Percentiles rank a stretch among this genome's conserved stretches.
phyloP scores from a whole-genome alignment of 768 basidiomycete species.

The Tulasnella sp. region DNA sequence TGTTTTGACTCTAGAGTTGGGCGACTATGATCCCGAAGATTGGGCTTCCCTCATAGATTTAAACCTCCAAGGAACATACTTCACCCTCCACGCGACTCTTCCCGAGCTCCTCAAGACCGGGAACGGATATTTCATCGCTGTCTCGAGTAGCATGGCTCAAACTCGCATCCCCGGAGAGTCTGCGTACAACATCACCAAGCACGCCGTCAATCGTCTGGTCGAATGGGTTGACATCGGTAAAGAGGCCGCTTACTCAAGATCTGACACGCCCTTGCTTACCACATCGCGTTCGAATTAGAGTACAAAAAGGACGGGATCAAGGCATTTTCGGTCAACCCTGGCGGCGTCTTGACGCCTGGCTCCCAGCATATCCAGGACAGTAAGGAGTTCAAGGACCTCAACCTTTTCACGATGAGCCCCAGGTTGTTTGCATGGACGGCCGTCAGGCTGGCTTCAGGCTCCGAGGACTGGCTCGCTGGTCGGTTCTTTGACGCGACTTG shows the following conservation, averaged over 20 bases:
- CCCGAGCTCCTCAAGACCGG: neutral
- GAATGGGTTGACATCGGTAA: constrained; percentile 19
- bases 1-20: neutral
- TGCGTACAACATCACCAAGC: constrained; percentile 18
- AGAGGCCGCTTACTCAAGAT: neutral
- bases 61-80: constrained; percentile 26
- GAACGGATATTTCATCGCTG: constrained; percentile 22
- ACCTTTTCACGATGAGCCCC: neutral
- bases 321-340: constrained; percentile 18
- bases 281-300: neutral
- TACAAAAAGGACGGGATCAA: constrained; percentile 3
- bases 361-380: neutral
- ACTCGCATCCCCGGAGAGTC: constrained; percentile 7
- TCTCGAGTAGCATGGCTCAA: constrained; percentile 11
- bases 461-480: constrained; percentile 6
- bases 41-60: constrained; percentile 28
- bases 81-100: constrained; percentile 15
- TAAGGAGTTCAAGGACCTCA: neutral
- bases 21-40: constrained; percentile 24
- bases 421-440: neutral
- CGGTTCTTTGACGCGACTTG: neutral
- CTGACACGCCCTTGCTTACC: neutral
- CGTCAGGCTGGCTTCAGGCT: constrained; percentile 6
- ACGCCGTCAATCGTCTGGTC: constrained; percentile 8
- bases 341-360: constrained; percentile 23